Evolutionary conservation across 495 filamentous ascomycete species (phyloP).

Genomic region (Talaromyces proteolyticus): DNA sequence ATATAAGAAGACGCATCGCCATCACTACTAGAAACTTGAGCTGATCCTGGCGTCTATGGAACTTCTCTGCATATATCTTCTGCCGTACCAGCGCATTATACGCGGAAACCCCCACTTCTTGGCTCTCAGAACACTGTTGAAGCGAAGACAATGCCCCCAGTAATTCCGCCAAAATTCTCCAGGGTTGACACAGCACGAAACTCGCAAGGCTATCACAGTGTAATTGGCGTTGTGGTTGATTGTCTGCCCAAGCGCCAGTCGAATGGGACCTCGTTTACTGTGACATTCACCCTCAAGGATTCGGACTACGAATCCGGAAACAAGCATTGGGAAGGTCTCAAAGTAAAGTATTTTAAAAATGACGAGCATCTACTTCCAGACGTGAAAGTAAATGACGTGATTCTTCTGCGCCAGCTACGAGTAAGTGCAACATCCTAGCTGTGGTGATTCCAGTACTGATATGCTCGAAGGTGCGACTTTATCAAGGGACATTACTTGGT

Average conservation of each 20-base stretch:
- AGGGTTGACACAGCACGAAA: slow-evolving; percentile 30
- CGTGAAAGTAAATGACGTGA: slow-evolving; percentile 37
- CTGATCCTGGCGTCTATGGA: too few relatives aligned
- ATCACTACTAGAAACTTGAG: too few relatives aligned
- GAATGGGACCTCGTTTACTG: slow-evolving; percentile 27
- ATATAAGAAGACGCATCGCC: too few relatives aligned
- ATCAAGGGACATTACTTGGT: slow-evolving; percentile 16
- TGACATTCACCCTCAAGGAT: slow-evolving; percentile 48
- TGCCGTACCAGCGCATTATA: too few relatives aligned
- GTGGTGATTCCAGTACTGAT: slow-evolving; percentile 18
- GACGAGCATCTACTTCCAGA: slow-evolving; percentile 28
- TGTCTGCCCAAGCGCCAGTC: slow-evolving; percentile 16
- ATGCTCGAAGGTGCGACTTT: slow-evolving; percentile 20
- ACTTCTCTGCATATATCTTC: too few relatives aligned
- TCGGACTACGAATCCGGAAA: slow-evolving; percentile 18
- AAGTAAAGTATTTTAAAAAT: slow-evolving; percentile 44
- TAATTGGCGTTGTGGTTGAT: slow-evolving; percentile 47
- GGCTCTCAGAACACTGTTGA: too few relatives aligned
- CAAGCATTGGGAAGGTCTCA: slow-evolving; percentile 34
- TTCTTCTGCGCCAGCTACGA: slow-evolving; percentile 35
- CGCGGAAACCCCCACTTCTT: too few relatives aligned
- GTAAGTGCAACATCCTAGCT: slow-evolving; percentile 24
- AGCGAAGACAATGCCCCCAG: slow-evolving; percentile 16
- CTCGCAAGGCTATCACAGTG: slow-evolving; percentile 21
- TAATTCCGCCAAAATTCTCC: slow-evolving; percentile 19